Base-by-base conservation (phyloP, 495 filamentous ascomycete species). In the Lasiosphaeris hirsuta region DNA sequence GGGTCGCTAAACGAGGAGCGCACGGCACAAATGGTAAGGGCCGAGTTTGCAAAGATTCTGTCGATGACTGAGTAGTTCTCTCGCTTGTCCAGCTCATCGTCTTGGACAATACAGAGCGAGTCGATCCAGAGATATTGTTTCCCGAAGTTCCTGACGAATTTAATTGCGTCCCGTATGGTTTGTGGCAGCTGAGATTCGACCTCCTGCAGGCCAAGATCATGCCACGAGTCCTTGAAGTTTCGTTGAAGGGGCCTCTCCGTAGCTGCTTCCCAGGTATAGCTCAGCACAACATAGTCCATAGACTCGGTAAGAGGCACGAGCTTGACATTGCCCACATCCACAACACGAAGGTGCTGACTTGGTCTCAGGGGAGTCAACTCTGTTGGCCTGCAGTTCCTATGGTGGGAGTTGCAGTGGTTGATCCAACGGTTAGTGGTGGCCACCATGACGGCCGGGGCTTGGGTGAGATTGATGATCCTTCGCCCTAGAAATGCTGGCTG, bases 251-350 rank as follows among this genome's bases (percentile, higher is more conserved):
- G 34, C 7, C 14, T 9, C 46, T 49, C 38, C 13, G 42, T 42
- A 4, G 8, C 46, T 13, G 19, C n/a, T 54, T 43, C 11, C 51
- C 51, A 42, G 14, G 51, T 54, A 39, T 54, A 54, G 51, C 51
- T 54, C 38, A 54, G 38, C 9, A 54, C 51, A 2, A 43, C 38
- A 23, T 54, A 54, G 2, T 54, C 51, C 51, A 54, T 54, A n/a
- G 19, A 39, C 14, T 15, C 2, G 15, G n/a, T 43, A 9, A 54
- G 10, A 10, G 38, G 51, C 10, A 54, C 40, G 18, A 54, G 51
- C 17, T 34, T 43, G 38, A 10, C 18, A 13, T 34, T n/a, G 7
- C 43, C 15, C 4, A 54, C 11, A 43, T 54, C 39, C 11, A 49
- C 35, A 13, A 49, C 46, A 1, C 46, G 46, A 4, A 49, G 23